These are phyloP conservation scores for Penicillium nordicum DNA, from an alignment of 2,329 filamentous ascomycete species.

Conservation along the genomic window DNA sequence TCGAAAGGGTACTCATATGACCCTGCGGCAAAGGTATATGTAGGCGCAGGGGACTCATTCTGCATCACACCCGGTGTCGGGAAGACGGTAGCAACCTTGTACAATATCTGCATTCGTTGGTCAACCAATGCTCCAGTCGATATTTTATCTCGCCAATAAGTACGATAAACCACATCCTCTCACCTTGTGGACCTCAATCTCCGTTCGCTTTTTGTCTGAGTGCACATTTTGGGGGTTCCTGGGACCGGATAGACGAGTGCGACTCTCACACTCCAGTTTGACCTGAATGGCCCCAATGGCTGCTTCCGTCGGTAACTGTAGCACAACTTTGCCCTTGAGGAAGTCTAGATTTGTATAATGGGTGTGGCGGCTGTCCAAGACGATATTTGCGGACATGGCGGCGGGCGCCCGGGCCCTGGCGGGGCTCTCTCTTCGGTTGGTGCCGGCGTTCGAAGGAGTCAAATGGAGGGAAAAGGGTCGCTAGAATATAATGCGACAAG, in stretches of 20 bases:
- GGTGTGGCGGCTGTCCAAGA: slow-evolving; percentile 42
- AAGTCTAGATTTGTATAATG: slow-evolving; percentile 51
- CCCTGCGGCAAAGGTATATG: slow-evolving; percentile 46
- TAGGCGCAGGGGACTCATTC: slow-evolving; percentile 31
- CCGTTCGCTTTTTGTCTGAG: slow-evolving; percentile 48
- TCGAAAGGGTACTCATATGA: slow-evolving; percentile 49
- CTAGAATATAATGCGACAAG: neutral
- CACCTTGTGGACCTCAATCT: slow-evolving; percentile 51
- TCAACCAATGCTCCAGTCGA: slow-evolving; percentile 5
- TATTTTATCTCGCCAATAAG: neutral
- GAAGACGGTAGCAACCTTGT: slow-evolving; percentile 48
- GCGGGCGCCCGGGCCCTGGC: slow-evolving; percentile 17
- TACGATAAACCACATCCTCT: slow-evolving; percentile 7
- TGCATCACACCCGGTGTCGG: slow-evolving; percentile 44
- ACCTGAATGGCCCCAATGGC: slow-evolving; percentile 47
- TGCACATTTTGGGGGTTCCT: slow-evolving; percentile 41
- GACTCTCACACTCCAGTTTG: slow-evolving; percentile 50
- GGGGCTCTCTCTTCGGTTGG: slow-evolving; percentile 1
- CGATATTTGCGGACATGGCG: slow-evolving; percentile 46
- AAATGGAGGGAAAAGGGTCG: neutral
- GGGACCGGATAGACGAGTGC: slow-evolving; percentile 42
- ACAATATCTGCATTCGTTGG: slow-evolving; percentile 39
- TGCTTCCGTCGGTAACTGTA: slow-evolving; percentile 42
- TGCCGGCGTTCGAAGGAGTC: neutral
- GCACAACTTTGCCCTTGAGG: slow-evolving; percentile 45